Conservation (phyloP, 2,329 filamentous ascomycete species). For the Phialocephala subalpina region DNA sequence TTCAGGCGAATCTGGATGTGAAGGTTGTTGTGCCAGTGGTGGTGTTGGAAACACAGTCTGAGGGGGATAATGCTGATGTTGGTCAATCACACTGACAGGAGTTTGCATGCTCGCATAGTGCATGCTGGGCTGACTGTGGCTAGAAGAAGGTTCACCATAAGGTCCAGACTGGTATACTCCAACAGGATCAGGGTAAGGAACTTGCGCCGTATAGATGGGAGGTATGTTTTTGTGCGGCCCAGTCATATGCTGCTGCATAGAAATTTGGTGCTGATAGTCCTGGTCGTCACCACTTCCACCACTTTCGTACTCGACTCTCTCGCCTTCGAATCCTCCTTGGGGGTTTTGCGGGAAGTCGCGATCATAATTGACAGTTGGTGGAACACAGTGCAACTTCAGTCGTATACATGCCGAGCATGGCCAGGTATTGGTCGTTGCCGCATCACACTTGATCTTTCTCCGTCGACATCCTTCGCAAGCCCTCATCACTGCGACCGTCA, state of each 20-base stretch:
- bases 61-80: conserved; percentile 56
- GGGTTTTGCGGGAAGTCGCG: conserved; percentile 39
- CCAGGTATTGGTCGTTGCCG: conserved; percentile 96
- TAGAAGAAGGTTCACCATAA: conserved; percentile 51
- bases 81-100: conserved; percentile 58
- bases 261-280: conserved; percentile 61
- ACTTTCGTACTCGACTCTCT: conserved; percentile 54
- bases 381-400: conserved; percentile 91
- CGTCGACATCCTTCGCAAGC: conserved; percentile 94
- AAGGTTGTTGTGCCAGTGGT: conserved; percentile 47
- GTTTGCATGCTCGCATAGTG: conserved; percentile 62
- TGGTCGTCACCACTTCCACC: conserved; percentile 51
- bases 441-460: conserved; percentile 98
- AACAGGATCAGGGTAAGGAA: conserved; percentile 53
- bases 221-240: conserved; percentile 48
- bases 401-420: conserved; percentile 94
- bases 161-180: conserved; percentile 48
- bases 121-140: conserved; percentile 55
- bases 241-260: conserved; percentile 54
- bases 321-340: conserved; percentile 57
- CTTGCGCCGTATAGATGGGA: conserved; percentile 57
- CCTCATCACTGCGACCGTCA: conserved; percentile 80
- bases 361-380: conserved; percentile 61
- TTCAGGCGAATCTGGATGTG: conserved; percentile 51
- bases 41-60: conserved; percentile 62